Base-by-base conservation (phyloP, 495 filamentous ascomycete species). In the Aspergillus leporis region DNA sequence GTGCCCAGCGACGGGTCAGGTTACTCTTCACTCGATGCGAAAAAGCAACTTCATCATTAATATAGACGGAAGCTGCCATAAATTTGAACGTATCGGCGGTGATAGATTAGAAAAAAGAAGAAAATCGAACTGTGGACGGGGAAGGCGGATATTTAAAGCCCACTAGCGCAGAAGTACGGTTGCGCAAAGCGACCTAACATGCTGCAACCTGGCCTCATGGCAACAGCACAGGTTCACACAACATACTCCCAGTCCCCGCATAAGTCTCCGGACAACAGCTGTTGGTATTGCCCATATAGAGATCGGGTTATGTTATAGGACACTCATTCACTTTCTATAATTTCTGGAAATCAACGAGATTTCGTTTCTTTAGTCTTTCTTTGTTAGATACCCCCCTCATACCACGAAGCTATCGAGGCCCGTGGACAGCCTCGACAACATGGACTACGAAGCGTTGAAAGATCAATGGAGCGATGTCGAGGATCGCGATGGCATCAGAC, bases 401-500 rank as follows among this genome's bases (percentile, higher is more conserved):
- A 58, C 68, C 60, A 66, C 65, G 62, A 71, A 52, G 41, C 47
- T 55, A 64, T 69, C 71, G 60, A 66, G 55, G 60, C 56, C 64
- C 59, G 55, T 68, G 69, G 59, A 54, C 51, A 60, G 40, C 56
- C 62, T n/a, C 63, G 56, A 55, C 70, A 85, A 68, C 55, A 90
- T 90, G 87, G 89, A 91, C 70, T 90, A 85, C 78, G 88, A 91
- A 64, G 80, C 81, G 54, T 73, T 97, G 64, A 99, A 99, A 79
- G 95, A 98, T 75, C 89, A 92, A 79, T 99, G 95, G 95, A 90
- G 90, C 66, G 92, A 95, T 73, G 86, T 95, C 58, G 95, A 99
- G 79, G 95, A 99, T 63, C 86, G 92, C 48, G 95, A 99, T 88
- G 95, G 95, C 55, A 84, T 98, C 69, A 86, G 95, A 67, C 85